Evolutionary conservation across 495 filamentous ascomycete species (phyloP), one percentile per base, ranked within the genome.

Genomic region (Xylaria intraflava): DNA sequence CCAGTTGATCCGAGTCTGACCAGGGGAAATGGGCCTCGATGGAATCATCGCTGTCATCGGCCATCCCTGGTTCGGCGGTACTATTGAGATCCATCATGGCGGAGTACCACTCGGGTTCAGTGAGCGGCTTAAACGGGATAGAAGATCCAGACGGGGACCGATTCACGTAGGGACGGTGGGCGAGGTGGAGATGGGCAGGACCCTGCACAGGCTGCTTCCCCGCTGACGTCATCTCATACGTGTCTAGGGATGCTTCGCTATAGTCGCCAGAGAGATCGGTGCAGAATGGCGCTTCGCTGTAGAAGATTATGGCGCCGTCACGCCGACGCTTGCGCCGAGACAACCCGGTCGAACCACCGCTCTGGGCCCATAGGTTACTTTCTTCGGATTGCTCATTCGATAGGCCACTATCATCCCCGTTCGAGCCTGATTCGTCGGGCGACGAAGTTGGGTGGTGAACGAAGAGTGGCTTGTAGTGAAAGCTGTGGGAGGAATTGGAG

Each of bases 261-360:
- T 60, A 54, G 60, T 88, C 83, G n/a, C 82, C 78, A 42, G 81
- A 86, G 4, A 90, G 74, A 69, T 92, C 88, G 11, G 83, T 89
- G 66, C 81, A 90, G 64, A 91, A 92, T 1, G 74, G 76, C 6
- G 83, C 82, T 22, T 81, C 79, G 49, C 83, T 86, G 66, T 90
- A 92, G 63, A 86, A 92, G 43, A 89, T 86, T 58, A 90, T 88
- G 17, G 88, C 84, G 11, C 88, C 88, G 59, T 81, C 83, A 16
- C 75, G 75, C 11, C 68, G 71, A 31, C 68, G 71, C 55, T 69
- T 70, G 47, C 73, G 68, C 46, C 70, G 69, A 22, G 68, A 65
- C 30, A 68, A 65, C 41, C 69, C 73, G 11, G 46, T 29, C 23
- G 65, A 76, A 36, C 60, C 53, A 56, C 72, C 68, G 56, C 72